Evolutionary conservation across 2,329 filamentous ascomycete species (phyloP).

Genomic region (Pseudocercospora cruenta): DNA sequence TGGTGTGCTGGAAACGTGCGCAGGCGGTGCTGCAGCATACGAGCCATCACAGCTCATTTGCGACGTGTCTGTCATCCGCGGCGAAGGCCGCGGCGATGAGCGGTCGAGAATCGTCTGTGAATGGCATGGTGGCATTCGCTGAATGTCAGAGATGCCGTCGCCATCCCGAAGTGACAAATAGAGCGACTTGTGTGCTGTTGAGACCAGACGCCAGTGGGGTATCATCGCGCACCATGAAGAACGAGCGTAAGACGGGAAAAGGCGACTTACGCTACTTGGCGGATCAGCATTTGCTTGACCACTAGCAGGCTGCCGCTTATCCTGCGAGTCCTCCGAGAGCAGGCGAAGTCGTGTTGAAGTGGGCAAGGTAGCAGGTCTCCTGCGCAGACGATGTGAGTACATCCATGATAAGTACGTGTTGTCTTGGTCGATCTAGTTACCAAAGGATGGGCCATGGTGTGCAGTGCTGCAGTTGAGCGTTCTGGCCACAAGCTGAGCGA

Average conservation of each 20-base stretch:
- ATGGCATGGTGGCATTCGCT: background rate
- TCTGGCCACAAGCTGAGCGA: constrained; percentile 5
- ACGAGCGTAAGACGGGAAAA: constrained; percentile 11
- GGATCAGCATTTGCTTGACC: constrained; percentile 18
- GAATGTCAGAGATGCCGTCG: background rate
- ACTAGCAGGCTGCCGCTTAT: constrained; percentile 16
- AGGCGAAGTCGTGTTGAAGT: constrained; percentile 15
- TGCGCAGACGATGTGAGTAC: constrained; percentile 10
- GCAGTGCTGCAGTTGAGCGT: background rate
- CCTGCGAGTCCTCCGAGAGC: constrained; percentile 19
- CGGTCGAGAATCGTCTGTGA: constrained; percentile 1
- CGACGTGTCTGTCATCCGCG: background rate
- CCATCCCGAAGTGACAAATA: constrained; percentile 19
- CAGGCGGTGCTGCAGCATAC: constrained; percentile 7
- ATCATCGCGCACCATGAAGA: constrained; percentile 6
- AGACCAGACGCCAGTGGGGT: constrained; percentile 8
- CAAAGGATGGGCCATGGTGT: constrained; percentile 4
- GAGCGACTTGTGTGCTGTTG: constrained; percentile 6
- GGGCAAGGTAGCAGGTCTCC: constrained; percentile 1
- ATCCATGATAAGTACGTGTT: constrained; percentile 10
- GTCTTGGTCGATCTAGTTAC: constrained; percentile 8
- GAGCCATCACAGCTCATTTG: constrained; percentile 3
- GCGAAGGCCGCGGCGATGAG: background rate
- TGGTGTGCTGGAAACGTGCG: background rate
- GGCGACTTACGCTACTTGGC: constrained; percentile 26